Evolutionary conservation across 1,284 basidiomycete genomes (phyloP), one percentile per base, ranked within the genome.

Genomic region (Ustilago bromivora): DNA sequence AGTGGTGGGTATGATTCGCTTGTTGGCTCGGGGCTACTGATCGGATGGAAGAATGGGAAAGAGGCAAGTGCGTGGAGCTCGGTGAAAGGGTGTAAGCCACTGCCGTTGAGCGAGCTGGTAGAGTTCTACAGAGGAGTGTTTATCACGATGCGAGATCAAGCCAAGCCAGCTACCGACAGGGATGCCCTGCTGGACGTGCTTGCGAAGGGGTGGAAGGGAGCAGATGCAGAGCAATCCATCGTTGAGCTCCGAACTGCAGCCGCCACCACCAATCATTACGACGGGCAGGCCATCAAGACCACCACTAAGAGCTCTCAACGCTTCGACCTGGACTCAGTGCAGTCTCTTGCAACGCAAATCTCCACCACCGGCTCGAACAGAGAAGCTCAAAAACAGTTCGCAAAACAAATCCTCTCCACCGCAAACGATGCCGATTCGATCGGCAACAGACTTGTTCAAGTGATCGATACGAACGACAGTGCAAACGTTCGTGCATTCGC

Each of bases 401-500:
- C 65, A 1, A 17, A 38, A 28, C 36, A 61, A 4, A 49, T 66
- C n/a, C 11, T 57, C 19, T 38, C 57, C 6, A 10, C 11, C 8
- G 28, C 51, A 15, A 6, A 43, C 0, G 34, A 11, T 9, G 3
- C 32, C 17, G 7, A 12, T 0, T 5, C 58, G 8, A 8, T 43
- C 3, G 46, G 54, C 4, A 19, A 31, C 17, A 49, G 57, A 2
- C 9, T 66, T 1, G 35, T 43, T 2, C 69, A 71, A 52, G 65
- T 76, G n/a, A 34, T 76, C 23, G 74, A 76, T 19, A 60, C 65
- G 2, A 55, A 71, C 52, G 74, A 76, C 35, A 58, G 62, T 34
- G 61, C 38, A 0, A n/a, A 55, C 1, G 34, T 52, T 2, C 68
- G 74, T 7, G 41, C 31, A 7, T 61, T 67, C 12, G 59, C 32